These are phyloP conservation scores for Nigrospora sphaerica DNA, from an alignment of 2,329 filamentous ascomycete genomes.

Conservation along the genomic window DNA sequence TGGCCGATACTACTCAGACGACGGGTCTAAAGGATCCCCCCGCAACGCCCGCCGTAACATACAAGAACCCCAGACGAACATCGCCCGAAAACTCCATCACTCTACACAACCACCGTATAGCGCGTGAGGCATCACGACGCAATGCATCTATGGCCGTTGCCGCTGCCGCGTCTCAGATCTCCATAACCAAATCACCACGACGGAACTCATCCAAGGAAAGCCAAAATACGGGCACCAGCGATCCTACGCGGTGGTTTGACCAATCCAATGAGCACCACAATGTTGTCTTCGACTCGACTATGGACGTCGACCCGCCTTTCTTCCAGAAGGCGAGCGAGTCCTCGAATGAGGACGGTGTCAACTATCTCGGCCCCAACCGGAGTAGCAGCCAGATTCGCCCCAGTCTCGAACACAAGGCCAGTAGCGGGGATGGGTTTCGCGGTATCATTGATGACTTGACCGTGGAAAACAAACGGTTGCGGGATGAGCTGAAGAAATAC, in stretches of 20 bases:
- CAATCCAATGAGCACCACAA: slow-evolving; percentile 43
- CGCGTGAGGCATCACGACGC: slow-evolving; percentile 29
- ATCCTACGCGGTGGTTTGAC: slow-evolving; percentile 49
- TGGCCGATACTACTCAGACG: not conserved
- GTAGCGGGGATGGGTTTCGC: slow-evolving; percentile 66
- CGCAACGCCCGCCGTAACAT: slow-evolving; percentile 8
- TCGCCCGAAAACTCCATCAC: slow-evolving; percentile 40
- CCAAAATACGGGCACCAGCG: slow-evolving; percentile 38
- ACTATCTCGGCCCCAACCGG: slow-evolving; percentile 5
- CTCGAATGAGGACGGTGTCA: slow-evolving; percentile 36
- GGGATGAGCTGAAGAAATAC: slow-evolving; percentile 64
- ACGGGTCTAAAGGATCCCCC: too few species aligned
- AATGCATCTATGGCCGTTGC: slow-evolving; percentile 7
- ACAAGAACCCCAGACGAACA: slow-evolving; percentile 27
- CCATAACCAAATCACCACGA: slow-evolving; percentile 12
- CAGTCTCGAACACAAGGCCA: slow-evolving; percentile 35
- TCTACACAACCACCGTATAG: slow-evolving; percentile 36
- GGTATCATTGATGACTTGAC: slow-evolving; percentile 85
- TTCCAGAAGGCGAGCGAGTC: slow-evolving; percentile 46
- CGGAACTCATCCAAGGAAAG: slow-evolving; percentile 43
- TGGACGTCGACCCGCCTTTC: slow-evolving; percentile 51
- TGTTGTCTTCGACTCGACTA: slow-evolving; percentile 32
- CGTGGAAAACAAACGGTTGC: slow-evolving; percentile 73
- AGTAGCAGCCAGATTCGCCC: slow-evolving; percentile 14
- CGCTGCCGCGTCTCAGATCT: slow-evolving; percentile 4